phyloP scores from a whole-genome alignment of 768 basidiomycete genomes.

The Calocera viscosa region DNA sequence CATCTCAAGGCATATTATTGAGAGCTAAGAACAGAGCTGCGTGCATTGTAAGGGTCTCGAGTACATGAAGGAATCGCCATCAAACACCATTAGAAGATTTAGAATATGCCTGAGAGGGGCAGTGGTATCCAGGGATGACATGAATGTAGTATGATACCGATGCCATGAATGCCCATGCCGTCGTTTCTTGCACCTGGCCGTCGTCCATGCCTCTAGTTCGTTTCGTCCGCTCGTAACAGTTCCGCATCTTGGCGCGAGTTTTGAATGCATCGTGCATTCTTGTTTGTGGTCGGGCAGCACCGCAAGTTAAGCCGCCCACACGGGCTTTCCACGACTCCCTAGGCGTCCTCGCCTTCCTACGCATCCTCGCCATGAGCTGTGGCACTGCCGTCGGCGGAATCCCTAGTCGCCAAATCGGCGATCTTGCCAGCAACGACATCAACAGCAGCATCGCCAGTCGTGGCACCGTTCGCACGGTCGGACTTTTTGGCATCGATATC shows the following conservation, averaged over 20 bases:
- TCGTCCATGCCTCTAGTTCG: neutral
- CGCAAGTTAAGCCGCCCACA: no score
- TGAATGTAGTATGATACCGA: neutral
- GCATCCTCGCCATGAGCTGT: no score
- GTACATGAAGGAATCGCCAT: neutral
- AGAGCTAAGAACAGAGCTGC: neutral
- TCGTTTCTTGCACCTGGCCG: neutral
- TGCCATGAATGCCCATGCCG: neutral
- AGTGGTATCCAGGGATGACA: neutral
- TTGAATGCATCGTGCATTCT: neutral
- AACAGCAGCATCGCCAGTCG: conserved; percentile 20
- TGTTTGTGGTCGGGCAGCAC: neutral
- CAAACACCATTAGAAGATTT: neutral
- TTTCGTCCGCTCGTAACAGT: neutral
- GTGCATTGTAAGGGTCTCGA: neutral
- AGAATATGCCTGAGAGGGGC: conserved; percentile 7
- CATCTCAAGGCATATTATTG: neutral
- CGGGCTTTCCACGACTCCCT: no score
- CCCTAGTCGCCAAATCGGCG: conserved; percentile 22
- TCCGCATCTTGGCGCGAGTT: neutral
- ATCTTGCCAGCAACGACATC: conserved; percentile 23
- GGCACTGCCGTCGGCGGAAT: neutral
- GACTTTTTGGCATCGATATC: neutral
- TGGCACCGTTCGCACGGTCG: neutral
- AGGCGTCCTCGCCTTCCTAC: no score